Base-by-base conservation (phyloP, 2,329 filamentous ascomycete genomes). In the Akanthomyces lecanii region DNA sequence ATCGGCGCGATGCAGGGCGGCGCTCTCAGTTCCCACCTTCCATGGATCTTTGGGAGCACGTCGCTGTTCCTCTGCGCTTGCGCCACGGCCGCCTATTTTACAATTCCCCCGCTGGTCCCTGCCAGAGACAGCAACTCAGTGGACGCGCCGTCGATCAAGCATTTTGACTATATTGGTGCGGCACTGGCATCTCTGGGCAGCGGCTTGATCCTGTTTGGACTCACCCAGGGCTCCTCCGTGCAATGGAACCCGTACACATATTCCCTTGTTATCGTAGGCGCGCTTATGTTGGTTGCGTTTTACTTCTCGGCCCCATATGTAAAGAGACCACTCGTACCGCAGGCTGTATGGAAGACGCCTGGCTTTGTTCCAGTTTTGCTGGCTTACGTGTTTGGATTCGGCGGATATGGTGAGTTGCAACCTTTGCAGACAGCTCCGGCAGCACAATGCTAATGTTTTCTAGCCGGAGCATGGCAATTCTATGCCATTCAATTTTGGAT, bases 401-500 rank as follows among this genome's bases (percentile, higher is more conserved):
- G 61, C 16, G 61, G 51, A 12, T 63, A 63, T 5, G 42, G 61
- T 63, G 21, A 44, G 61, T 55, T 21, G 16, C 40, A 14, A 21
- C 12, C 2, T 6, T n/a, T 8, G 4, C 12, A 1, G n/a, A 3
- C 3, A 42, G 16, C 6, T 28, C 23, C n/a, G 14, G 4, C 7
- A 12, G 5, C n/a, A 48, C 3, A 5, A n/a, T n/a, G 21, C 53
- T 57, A 57, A 50, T 54, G 4, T 38, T 36, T 36, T 25, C 5
- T 8, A 70, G 70, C 65, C 18, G 71, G 71, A 3, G 68, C 68
- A 4, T 72, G 71, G 71, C 71, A 71, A 28, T 71, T 76, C 63
- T 77, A 76, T 56, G 74, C 74, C 16, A 73, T 77, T 40, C 75
- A 77, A 57, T 77, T 76, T 66, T 76, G 71, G 75, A 68, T 69